A percentile compares a stretch with the other conserved stretches of the same genome.
Evolutionary conservation across 371 early-diverging fungal genomes (phyloP).

Genomic region (Massospora cicadina): DNA sequence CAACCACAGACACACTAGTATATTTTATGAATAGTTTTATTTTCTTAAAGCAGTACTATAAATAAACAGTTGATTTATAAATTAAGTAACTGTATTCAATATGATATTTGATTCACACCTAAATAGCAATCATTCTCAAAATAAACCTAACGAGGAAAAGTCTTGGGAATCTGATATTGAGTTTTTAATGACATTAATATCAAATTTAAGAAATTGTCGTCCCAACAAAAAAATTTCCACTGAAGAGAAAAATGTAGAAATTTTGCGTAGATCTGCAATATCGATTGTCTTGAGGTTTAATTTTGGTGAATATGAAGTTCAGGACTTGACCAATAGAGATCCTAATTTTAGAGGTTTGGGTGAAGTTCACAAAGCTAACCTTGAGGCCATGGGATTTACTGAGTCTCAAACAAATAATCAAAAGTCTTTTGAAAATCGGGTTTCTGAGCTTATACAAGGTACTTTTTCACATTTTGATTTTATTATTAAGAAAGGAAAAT

Average conservation of each 20-base stretch:
- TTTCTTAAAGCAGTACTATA: too few relatives aligned
- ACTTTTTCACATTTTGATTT: too few relatives aligned
- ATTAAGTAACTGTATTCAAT: too few relatives aligned
- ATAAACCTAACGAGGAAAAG: neutral
- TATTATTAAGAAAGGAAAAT: too few relatives aligned
- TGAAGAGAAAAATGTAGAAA: neutral
- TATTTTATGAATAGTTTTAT: too few relatives aligned
- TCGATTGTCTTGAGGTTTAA: slow-evolving; percentile 14
- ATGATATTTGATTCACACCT: too few relatives aligned
- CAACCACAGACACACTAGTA: too few relatives aligned
- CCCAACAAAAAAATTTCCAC: neutral
- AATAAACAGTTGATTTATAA: too few relatives aligned
- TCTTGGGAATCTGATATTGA: neutral
- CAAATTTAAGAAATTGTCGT: neutral
- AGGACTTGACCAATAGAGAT: slow-evolving; percentile 11
- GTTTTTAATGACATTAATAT: neutral
- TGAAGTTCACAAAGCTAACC: neutral
- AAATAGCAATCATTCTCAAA: too few relatives aligned
- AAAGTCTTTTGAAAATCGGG: neutral
- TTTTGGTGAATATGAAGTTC: slow-evolving; percentile 17
- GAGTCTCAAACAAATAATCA: neutral
- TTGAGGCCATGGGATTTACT: neutral
- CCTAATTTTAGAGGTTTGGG: neutral
- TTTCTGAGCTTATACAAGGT: neutral
- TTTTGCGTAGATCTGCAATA: slow-evolving; percentile 8